A percentile compares a stretch with the other conserved stretches of the same genome.
phyloP scores from a whole-genome alignment of 257 asterid species.

The Gentiana dahurica region DNA sequence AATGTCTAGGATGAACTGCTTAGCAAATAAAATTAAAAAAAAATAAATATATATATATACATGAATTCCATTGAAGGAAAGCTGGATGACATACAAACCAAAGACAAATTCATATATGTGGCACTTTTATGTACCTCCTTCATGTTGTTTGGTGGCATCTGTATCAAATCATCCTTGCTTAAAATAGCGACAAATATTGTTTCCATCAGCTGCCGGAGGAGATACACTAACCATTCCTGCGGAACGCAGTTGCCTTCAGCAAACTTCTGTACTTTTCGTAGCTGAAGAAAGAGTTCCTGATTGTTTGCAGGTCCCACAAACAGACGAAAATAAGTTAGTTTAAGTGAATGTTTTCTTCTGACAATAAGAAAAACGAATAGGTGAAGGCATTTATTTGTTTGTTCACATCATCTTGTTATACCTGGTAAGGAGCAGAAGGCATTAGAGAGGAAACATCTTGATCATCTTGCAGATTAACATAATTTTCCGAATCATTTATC shows the following conservation, averaged over 20 bases:
- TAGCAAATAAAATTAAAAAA: not conserved
- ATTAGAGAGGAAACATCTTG: slow-evolving; percentile 19
- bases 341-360: not conserved
- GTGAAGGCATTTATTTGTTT: no score
- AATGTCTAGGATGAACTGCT: slow-evolving; percentile 45
- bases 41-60: no score
- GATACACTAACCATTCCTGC: slow-evolving; percentile 33
- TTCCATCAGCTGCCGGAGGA: slow-evolving; percentile 40
- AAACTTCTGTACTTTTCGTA: slow-evolving; percentile 47
- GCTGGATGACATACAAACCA: not conserved
- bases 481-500: slow-evolving; percentile 19
- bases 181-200: slow-evolving; percentile 34
- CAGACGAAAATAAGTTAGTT: slow-evolving; percentile 1
- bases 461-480: slow-evolving; percentile 21
- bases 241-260: slow-evolving; percentile 36
- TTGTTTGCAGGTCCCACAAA: slow-evolving; percentile 6
- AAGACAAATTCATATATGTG: not conserved
- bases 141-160: slow-evolving; percentile 18
- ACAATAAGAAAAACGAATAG: no score
- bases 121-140: slow-evolving; percentile 36
- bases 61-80: no score
- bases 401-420: slow-evolving; percentile 10
- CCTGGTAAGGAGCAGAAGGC: slow-evolving; percentile 68
- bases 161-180: slow-evolving; percentile 18
- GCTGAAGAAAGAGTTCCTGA: slow-evolving; percentile 55